phyloP scores from a whole-genome alignment of 2,329 filamentous ascomycete species.

The Calonectria henricotiae region DNA sequence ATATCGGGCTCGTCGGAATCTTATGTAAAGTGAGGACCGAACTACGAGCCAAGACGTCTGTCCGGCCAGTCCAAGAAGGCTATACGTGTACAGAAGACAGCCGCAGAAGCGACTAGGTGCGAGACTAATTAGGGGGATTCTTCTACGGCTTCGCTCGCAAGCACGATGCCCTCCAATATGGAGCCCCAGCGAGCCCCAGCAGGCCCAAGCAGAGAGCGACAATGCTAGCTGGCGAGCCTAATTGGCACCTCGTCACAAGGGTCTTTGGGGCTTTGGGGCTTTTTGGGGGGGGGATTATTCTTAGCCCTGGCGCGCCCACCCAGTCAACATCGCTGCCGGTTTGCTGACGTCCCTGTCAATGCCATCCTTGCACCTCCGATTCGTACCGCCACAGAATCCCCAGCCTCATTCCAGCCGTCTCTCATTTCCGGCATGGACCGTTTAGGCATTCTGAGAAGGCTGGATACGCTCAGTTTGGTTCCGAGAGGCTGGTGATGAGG shows the following conservation, averaged over 20 bases:
- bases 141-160: slow-evolving; percentile 21
- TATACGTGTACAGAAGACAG: slow-evolving; percentile 51
- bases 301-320: slow-evolving; percentile 18
- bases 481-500: slow-evolving; percentile 32
- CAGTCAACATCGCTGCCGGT: slow-evolving; percentile 12
- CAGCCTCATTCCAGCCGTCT: slow-evolving; percentile 33
- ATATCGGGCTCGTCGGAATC: slow-evolving; percentile 29
- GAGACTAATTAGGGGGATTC: slow-evolving; percentile 25
- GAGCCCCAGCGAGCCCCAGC: slow-evolving; percentile 16
- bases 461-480: slow-evolving; percentile 10
- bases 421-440: not conserved
- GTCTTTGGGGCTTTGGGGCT: not conserved
- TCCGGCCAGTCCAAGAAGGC: slow-evolving; percentile 36
- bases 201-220: slow-evolving; percentile 1
- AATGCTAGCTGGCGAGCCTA: slow-evolving; percentile 27
- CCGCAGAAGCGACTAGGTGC: slow-evolving; percentile 44
- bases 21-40: slow-evolving; percentile 37
- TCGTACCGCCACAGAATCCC: slow-evolving; percentile 26
- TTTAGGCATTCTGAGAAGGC: slow-evolving; percentile 3
- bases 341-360: slow-evolving; percentile 23
- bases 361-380: slow-evolving; percentile 18
- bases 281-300: slow-evolving; percentile 22
- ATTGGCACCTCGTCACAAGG: slow-evolving; percentile 20
- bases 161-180: slow-evolving; percentile 17
- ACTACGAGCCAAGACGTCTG: slow-evolving; percentile 40